These are phyloP conservation scores for Cutaneotrichosporon cyanovorans DNA, from an alignment of 1,284 basidiomycete genomes.

Conservation along the genomic window DNA sequence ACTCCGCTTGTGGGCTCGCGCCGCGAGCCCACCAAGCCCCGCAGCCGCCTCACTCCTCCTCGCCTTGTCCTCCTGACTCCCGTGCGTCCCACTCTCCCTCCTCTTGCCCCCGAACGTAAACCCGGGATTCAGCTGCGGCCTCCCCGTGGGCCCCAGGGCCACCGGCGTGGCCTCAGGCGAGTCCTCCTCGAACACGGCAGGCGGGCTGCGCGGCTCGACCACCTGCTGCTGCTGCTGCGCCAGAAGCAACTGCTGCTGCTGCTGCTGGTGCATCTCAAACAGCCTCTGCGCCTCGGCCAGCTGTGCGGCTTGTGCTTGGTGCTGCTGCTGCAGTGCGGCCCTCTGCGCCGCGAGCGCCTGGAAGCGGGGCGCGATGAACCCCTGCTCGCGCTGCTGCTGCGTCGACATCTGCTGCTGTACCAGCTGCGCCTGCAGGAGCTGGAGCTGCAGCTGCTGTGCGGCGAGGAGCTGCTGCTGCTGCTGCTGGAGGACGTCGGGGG, in stretches of 20 bases:
- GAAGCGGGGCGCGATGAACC: slow-evolving; percentile 77
- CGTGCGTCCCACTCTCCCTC: slow-evolving; percentile 15
- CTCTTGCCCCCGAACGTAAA: slow-evolving; percentile 71
- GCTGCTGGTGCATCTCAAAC: slow-evolving; percentile 34
- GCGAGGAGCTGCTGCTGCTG: slow-evolving; percentile 40
- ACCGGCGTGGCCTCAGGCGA: slow-evolving; percentile 28
- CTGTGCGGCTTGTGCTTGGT: slow-evolving; percentile 53
- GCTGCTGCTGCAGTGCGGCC: slow-evolving; percentile 37
- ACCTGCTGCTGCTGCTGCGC: slow-evolving; percentile 21
- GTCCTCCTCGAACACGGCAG: slow-evolving; percentile 42
- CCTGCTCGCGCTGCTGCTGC: slow-evolving; percentile 31
- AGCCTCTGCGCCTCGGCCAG: slow-evolving; percentile 37
- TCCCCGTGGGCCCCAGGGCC: slow-evolving; percentile 62
- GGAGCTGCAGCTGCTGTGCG: slow-evolving; percentile 38
- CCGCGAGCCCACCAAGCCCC: slow-evolving; percentile 43
- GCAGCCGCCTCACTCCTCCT: slow-evolving; percentile 37
- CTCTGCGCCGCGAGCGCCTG: slow-evolving; percentile 68
- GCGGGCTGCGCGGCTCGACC: slow-evolving; percentile 24
- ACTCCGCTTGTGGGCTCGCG: slow-evolving; percentile 48
- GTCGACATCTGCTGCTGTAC: slow-evolving; percentile 24
- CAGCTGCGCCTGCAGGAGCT: slow-evolving; percentile 40
- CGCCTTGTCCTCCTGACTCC: slow-evolving; percentile 6
- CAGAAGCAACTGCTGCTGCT: slow-evolving; percentile 21
- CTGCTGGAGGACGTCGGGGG: slow-evolving; percentile 30
- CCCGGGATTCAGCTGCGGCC: slow-evolving; percentile 76